Conservation (phyloP, 106 monocot genomes). For the Dioscorea alata region DNA sequence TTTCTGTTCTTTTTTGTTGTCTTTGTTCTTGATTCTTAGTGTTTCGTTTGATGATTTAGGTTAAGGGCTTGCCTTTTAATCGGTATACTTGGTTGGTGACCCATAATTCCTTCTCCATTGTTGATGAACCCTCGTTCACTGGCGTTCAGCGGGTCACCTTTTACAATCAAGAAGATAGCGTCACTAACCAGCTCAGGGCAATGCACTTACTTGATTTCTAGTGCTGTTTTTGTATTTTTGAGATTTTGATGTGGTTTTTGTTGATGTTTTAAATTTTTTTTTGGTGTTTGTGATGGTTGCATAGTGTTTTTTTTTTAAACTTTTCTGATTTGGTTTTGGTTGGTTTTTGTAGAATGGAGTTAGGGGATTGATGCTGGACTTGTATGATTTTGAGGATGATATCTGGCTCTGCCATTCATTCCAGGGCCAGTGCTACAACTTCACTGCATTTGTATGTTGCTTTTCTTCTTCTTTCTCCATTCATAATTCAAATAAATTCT, state of each 20-base stretch:
- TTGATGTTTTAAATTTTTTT: neutral
- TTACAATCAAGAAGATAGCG: slow-evolving; percentile 96
- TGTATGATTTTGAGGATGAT: slow-evolving; percentile 90
- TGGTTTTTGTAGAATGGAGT: slow-evolving; percentile 67
- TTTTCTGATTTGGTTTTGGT: slow-evolving; percentile 1
- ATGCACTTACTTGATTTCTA: neutral
- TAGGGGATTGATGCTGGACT: slow-evolving; percentile 91
- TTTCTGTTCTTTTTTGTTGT: neutral
- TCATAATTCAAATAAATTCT: too few species aligned
- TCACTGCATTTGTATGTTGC: slow-evolving; percentile 90
- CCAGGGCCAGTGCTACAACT: slow-evolving; percentile 92
- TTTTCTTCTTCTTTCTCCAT: neutral
- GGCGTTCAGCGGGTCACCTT: slow-evolving; percentile 79
- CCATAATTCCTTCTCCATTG: slow-evolving; percentile 91
- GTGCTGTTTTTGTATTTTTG: neutral
- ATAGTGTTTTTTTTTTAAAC: neutral
- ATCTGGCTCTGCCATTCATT: slow-evolving; percentile 98
- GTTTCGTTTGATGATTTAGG: slow-evolving; percentile 27
- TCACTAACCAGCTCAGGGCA: slow-evolving; percentile 88
- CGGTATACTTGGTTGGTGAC: slow-evolving; percentile 96
- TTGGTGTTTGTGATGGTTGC: neutral
- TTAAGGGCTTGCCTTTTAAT: slow-evolving; percentile 77
- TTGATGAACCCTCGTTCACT: slow-evolving; percentile 74
- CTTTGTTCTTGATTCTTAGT: neutral
- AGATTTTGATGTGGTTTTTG: neutral